phyloP scores from a whole-genome alignment of 352 stramenopile species.

The Phytophthora syringae region DNA sequence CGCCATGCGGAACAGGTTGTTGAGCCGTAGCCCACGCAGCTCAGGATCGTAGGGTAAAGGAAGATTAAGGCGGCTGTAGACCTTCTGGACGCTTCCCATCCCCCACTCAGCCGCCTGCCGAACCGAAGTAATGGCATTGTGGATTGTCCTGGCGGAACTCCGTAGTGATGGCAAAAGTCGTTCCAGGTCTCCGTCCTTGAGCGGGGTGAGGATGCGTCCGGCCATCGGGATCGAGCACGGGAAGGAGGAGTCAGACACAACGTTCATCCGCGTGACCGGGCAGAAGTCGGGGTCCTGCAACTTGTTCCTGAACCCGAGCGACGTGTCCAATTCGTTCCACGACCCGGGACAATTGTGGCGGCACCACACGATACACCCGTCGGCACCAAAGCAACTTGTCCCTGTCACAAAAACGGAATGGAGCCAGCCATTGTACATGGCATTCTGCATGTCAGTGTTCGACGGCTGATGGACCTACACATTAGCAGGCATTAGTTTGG shows the following conservation, averaged over 20 bases:
- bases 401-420: conserved; percentile 11
- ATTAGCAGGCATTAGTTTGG: not conserved
- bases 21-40: not conserved
- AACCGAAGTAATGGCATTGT: conserved; percentile 9
- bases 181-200: conserved; percentile 5
- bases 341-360: conserved; percentile 25
- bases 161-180: not conserved
- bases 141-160: not conserved
- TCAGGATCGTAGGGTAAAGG: not conserved
- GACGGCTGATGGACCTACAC: conserved; percentile 12
- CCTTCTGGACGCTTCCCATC: conserved; percentile 1
- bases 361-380: conserved; percentile 7
- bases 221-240: not conserved
- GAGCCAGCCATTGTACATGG: conserved; percentile 9
- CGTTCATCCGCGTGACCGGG: not conserved
- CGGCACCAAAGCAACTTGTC: conserved; percentile 7
- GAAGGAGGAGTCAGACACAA: conserved; percentile 5
- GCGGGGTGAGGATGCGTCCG: not conserved
- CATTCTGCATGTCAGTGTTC: not conserved
- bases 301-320: not conserved
- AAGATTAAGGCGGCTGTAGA: conserved; percentile 1
- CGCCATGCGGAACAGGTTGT: conserved; percentile 2
- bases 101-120: not conserved
- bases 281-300: not conserved
- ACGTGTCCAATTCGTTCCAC: conserved; percentile 2